Evolutionary conservation across 371 early-diverging fungal genomes (phyloP).

Genomic region (Syncephalastrum racemosum): DNA sequence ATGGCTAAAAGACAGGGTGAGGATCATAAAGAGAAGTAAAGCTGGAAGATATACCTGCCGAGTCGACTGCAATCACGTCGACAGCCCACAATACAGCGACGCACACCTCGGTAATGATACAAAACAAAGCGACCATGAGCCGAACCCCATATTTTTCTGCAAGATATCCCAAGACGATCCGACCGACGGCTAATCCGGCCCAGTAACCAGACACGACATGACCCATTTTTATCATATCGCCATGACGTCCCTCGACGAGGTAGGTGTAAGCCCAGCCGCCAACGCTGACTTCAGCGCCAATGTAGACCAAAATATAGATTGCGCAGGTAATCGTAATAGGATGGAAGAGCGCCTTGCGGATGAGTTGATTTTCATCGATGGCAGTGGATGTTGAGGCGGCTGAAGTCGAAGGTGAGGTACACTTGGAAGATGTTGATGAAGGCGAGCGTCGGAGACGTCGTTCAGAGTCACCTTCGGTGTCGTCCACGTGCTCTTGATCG

Average conservation of each 20-base stretch:
- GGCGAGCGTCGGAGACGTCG: not conserved
- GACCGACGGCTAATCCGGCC: slow-evolving; percentile 27
- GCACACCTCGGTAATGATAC: slow-evolving; percentile 5
- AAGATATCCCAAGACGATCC: slow-evolving; percentile 23
- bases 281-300: slow-evolving; percentile 22
- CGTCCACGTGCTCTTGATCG: not conserved
- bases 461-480: not conserved
- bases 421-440: not conserved
- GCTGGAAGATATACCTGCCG: slow-evolving; percentile 9
- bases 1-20: not conserved
- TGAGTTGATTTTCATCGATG: not conserved
- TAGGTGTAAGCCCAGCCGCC: slow-evolving; percentile 30
- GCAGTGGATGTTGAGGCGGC: not conserved
- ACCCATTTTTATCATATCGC: slow-evolving; percentile 21
- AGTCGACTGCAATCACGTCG: slow-evolving; percentile 9
- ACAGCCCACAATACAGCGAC: slow-evolving; percentile 8
- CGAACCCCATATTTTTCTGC: slow-evolving; percentile 24
- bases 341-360: slow-evolving; percentile 12
- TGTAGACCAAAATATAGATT: slow-evolving; percentile 21
- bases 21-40: not conserved
- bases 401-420: not conserved
- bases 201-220: slow-evolving; percentile 28
- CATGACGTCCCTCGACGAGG: slow-evolving; percentile 15
- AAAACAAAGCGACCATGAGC: slow-evolving; percentile 13
- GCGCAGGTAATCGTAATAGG: slow-evolving; percentile 17